phyloP scores from a whole-genome alignment of 2,329 filamentous ascomycete genomes.

The Amauroascus verrucosus region DNA sequence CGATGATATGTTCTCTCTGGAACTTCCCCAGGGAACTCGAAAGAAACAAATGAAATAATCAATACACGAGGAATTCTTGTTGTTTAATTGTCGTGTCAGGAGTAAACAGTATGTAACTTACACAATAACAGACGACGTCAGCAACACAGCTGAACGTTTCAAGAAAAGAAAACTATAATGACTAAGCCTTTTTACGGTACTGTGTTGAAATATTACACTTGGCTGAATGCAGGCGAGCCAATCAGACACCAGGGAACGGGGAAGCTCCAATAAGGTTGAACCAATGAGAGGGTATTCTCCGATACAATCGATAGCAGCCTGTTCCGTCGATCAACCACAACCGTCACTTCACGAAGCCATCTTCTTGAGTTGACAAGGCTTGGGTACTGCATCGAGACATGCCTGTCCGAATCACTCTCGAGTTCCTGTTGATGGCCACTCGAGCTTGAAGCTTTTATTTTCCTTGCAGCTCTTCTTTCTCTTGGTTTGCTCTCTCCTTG shows the following conservation, averaged over 20 bases:
- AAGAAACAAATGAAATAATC: too few species aligned
- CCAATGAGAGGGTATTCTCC: conserved; percentile 1
- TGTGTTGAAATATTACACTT: background rate
- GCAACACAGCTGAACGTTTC: background rate
- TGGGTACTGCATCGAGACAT: background rate
- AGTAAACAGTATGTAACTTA: too few species aligned
- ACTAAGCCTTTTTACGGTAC: background rate
- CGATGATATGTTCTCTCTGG: too few species aligned
- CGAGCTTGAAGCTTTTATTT: background rate
- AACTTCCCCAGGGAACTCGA: too few species aligned
- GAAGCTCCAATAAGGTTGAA: conserved; percentile 2
- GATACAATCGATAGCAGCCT: conserved; percentile 12
- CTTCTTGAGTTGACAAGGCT: conserved; percentile 4
- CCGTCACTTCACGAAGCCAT: background rate
- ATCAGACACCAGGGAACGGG: background rate
- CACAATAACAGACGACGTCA: too few species aligned
- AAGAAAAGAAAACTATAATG: background rate
- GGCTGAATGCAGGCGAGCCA: background rate
- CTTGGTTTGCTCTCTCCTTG: background rate
- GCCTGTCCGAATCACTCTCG: background rate
- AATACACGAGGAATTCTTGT: too few species aligned
- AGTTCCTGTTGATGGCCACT: background rate
- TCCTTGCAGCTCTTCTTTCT: background rate
- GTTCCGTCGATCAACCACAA: conserved; percentile 4
- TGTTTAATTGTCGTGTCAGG: too few species aligned